Base-by-base conservation (phyloP, 768 basidiomycete genomes). In the Agaricus subrufescens region DNA sequence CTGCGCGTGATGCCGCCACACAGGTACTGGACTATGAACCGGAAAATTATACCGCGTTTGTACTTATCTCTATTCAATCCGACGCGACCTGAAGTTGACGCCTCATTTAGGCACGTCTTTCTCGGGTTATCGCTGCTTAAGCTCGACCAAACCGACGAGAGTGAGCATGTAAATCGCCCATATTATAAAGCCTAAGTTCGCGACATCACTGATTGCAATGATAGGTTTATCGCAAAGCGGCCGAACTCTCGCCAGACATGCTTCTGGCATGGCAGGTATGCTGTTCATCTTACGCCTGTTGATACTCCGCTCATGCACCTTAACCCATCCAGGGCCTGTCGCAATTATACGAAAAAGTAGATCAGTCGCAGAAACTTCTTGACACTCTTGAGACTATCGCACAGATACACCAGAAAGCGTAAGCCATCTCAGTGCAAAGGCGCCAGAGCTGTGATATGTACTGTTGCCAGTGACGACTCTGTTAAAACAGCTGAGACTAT, bases 41-140 rank as follows among this genome's bases (percentile, higher is more conserved):
- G 1, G 80, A 83, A 43, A 94, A 93, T 64, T 96, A 96, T 66
- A 85, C 89, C 64, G 94, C 91, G 93, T 95, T 67, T 64, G 87
- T 79, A 44, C 46, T 14, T 29, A 43, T 37, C 57, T 34, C 44
- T 15, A 29, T 47, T 27, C 27, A 29, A 59, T 23, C 50, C 14
- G 15, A 30, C 12, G 15, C 26, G 29, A 47, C 19, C 9, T 38
- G 5, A 19, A 11, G 31, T 37, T 25, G n/a, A 30, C 27, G 31
- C 2, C 29, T 11, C 2, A 45, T 26, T 43, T 67, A 98, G 95
- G 4, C 82, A 89, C 66, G 88, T 97, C 25, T 97, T 94, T 66
- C 78, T 91, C 27, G 94, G 86, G 2, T 72, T 97, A 10, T 85
- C 97, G 1, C 75, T 81, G 25, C 74, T 92, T 10, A 91, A 96